Evolutionary conservation across 2,329 filamentous ascomycete species (phyloP).

Genomic region (Davidsoniella australis): DNA sequence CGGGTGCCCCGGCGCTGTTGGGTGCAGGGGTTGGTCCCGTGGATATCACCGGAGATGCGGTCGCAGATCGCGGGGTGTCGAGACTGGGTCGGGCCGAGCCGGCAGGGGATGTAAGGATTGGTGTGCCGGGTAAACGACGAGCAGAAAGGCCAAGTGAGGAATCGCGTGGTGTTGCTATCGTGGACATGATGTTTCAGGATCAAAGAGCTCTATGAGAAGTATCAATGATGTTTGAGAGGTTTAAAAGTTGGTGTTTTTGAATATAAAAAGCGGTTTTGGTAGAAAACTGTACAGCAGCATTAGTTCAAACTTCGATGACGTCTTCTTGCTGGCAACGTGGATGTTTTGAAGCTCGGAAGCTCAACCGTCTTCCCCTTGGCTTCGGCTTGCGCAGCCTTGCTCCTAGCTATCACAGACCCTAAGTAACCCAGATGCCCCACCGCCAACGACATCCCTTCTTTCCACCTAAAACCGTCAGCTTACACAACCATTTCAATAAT

Average conservation of each 20-base stretch:
- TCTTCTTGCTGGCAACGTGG: neutral
- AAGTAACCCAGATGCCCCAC: neutral
- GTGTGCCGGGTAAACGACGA: constrained; percentile 35
- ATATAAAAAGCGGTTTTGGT: too few relatives aligned
- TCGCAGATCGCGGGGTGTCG: constrained; percentile 44
- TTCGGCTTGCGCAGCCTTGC: neutral
- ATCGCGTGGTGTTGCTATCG: constrained; percentile 46
- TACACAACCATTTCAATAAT: too few relatives aligned
- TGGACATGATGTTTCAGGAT: constrained; percentile 34
- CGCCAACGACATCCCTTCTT: neutral
- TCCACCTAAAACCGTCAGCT: too few relatives aligned
- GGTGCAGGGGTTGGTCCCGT: constrained; percentile 16
- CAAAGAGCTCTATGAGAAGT: neutral
- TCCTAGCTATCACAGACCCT: neutral
- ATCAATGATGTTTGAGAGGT: neutral
- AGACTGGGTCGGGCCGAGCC: constrained; percentile 62
- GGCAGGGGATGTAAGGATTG: constrained; percentile 35
- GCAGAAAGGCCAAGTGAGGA: constrained; percentile 25
- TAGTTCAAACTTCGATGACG: too few relatives aligned
- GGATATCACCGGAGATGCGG: constrained; percentile 29
- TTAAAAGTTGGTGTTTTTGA: constrained; percentile 1
- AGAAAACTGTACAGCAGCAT: too few relatives aligned
- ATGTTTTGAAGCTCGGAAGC: neutral
- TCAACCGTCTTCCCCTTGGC: neutral
- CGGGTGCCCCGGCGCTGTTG: constrained; percentile 14